phyloP scores from a whole-genome alignment of 179 eudicot species.

The Heliamphora pulchella region DNA sequence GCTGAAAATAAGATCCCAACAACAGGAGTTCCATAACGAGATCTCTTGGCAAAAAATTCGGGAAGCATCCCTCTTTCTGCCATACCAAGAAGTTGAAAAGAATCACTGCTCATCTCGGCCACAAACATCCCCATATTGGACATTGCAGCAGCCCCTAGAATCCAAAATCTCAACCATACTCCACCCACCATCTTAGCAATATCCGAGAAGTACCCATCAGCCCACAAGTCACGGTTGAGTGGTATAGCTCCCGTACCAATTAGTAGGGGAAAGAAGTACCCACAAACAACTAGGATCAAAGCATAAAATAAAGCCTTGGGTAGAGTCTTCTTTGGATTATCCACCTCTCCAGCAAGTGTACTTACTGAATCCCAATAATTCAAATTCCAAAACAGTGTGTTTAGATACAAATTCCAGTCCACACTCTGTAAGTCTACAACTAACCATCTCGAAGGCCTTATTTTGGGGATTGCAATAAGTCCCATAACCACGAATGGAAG shows the following conservation, averaged over 20 bases:
- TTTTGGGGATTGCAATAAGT: slow-evolving; percentile 19
- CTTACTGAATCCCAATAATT: slow-evolving; percentile 27
- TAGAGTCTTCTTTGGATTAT: slow-evolving; percentile 21
- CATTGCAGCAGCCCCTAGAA: slow-evolving; percentile 26
- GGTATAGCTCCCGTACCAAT: slow-evolving; percentile 21
- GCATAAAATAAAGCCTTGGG: slow-evolving; percentile 25
- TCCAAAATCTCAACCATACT: slow-evolving; percentile 22
- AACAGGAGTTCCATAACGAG: slow-evolving; percentile 20
- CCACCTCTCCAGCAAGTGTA: slow-evolving; percentile 25
- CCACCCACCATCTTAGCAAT: slow-evolving; percentile 24
- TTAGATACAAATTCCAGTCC: slow-evolving; percentile 25
- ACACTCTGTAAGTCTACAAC: slow-evolving; percentile 16
- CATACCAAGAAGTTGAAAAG: slow-evolving; percentile 28
- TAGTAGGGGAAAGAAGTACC: slow-evolving; percentile 22
- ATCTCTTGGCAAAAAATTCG: slow-evolving; percentile 21
- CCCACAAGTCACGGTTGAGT: slow-evolving; percentile 12
- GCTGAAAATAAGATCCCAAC: slow-evolving; percentile 20
- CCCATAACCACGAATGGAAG: slow-evolving; percentile 24
- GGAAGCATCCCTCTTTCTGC: slow-evolving; percentile 30
- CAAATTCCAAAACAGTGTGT: slow-evolving; percentile 25
- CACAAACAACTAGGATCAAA: slow-evolving; percentile 20
- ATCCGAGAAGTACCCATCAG: slow-evolving; percentile 22
- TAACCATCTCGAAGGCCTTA: slow-evolving; percentile 23
- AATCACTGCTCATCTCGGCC: slow-evolving; percentile 27
- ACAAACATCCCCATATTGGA: slow-evolving; percentile 25